Evolutionary conservation across 1,284 basidiomycete genomes (phyloP), one percentile per base, ranked within the genome.

Genomic region (Cutaneotrichosporon mucoides): DNA sequence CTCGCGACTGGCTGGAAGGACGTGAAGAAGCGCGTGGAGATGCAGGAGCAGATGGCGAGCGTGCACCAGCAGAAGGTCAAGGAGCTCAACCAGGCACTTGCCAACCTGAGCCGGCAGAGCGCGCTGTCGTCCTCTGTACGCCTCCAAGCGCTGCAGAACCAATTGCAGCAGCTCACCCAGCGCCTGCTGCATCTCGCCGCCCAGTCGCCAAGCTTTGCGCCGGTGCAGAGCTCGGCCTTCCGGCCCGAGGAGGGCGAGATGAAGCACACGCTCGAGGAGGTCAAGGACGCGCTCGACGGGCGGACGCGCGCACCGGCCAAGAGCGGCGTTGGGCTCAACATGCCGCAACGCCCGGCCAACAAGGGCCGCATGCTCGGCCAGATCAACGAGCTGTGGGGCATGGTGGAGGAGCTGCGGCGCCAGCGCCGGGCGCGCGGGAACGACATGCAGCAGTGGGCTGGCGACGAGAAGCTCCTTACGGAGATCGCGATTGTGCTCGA

Each of bases 331-430:
- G 68, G 65, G 35, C 62, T 62, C 13, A 54, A 54, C 4, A 49
- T 49, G 3, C 59, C 58, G 5, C 59, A 63, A 10, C 61, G 83
- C 51, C 81, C 79, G 2, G 59, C 57, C n/a, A 68, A 62, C n/a
- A 66, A 67, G 52, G 76, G 76, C 6, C 68, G 73, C 47, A 61
- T 84, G 77, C 75, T 84, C 60, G 83, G 88, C 53, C 78, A 87
- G 71, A 81, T 92, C 73, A 85, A 86, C 53, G 91, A 92, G 74
- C 80, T 94, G 34, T 92, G 91, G 90, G 90, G 89, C 11, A 79
- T 88, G 43, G 82, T 92, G 10, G 89, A 89, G n/a, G 87, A 89
- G 56, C 81, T 92, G 16, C 64, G 81, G 71, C 67, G 73, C 68
- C 62, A 64, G 72, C 59, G 78, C 76, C 55, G 81, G 78, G 33